These are phyloP conservation scores for Globisporangium radiosum DNA, from an alignment of 352 stramenopile genomes.

Conservation along the genomic window DNA sequence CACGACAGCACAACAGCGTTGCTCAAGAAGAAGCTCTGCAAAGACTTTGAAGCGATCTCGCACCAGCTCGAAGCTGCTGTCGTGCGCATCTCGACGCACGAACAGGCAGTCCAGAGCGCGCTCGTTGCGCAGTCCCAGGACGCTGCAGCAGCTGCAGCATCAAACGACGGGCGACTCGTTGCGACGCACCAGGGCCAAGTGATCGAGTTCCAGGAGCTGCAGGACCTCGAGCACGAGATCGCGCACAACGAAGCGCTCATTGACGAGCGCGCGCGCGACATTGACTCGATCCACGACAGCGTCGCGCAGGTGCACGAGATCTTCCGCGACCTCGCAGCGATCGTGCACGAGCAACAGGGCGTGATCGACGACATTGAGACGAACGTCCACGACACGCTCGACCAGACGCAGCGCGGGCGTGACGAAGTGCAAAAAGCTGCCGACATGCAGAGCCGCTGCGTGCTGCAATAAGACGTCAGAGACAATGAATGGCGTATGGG, in stretches of 20 bases:
- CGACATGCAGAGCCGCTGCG: slow-evolving; percentile 65
- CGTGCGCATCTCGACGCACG: slow-evolving; percentile 50
- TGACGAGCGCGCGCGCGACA: slow-evolving; percentile 83
- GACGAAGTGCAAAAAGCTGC: slow-evolving; percentile 83
- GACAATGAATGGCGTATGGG: too few relatives aligned
- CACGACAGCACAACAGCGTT: slow-evolving; percentile 54
- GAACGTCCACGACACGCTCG: slow-evolving; percentile 77
- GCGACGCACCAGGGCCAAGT: slow-evolving; percentile 67
- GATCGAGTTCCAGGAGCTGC: slow-evolving; percentile 71
- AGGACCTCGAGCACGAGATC: slow-evolving; percentile 79
- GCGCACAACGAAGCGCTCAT: slow-evolving; percentile 87
- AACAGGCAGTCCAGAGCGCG: slow-evolving; percentile 52
- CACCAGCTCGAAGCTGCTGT: slow-evolving; percentile 63
- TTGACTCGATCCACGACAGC: slow-evolving; percentile 84
- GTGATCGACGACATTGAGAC: slow-evolving; percentile 83
- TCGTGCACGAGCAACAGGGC: slow-evolving; percentile 82
- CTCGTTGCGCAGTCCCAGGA: slow-evolving; percentile 21
- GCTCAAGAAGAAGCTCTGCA: slow-evolving; percentile 75
- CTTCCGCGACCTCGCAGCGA: slow-evolving; percentile 80
- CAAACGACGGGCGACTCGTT: slow-evolving; percentile 44
- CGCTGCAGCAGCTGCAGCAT: slow-evolving; percentile 20
- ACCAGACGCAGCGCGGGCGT: slow-evolving; percentile 79
- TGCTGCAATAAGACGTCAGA: slow-evolving; percentile 33
- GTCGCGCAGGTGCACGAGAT: slow-evolving; percentile 90
- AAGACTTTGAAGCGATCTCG: slow-evolving; percentile 78